A percentile compares a stretch with the other conserved stretches of the same genome.
These are phyloP conservation scores for Tetrahymena malaccensis DNA, from an alignment of 73 alveolate species.

Conservation along the genomic window DNA sequence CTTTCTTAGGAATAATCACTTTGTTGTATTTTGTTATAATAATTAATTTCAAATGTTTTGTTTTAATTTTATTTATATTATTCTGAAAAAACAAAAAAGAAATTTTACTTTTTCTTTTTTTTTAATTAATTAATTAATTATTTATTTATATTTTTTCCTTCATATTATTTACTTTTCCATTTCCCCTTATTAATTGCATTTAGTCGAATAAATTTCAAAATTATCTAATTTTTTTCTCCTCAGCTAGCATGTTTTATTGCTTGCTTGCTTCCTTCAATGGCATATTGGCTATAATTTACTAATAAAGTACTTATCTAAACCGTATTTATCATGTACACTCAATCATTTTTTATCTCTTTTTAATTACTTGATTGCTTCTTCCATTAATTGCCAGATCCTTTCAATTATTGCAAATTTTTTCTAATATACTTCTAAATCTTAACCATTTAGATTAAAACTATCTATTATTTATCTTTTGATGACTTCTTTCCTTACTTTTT, in stretches of 20 bases:
- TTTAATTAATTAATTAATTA: not conserved
- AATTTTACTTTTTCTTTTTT: not conserved
- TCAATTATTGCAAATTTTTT: not conserved
- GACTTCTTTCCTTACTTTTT: not conserved
- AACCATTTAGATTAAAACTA: not conserved
- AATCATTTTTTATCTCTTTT: no score
- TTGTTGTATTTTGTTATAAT: not conserved
- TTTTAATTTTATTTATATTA: not conserved
- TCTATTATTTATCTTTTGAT: not conserved
- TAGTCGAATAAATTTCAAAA: not conserved
- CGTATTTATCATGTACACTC: not conserved
- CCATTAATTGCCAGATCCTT: not conserved
- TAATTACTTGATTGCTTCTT: not conserved
- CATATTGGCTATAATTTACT: not conserved
- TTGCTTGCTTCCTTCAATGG: not conserved
- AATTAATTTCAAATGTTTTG: not conserved
- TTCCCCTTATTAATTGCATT: not conserved
- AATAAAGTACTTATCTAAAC: not conserved
- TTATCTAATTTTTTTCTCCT: not conserved
- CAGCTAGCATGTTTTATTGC: not conserved
- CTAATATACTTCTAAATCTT: not conserved
- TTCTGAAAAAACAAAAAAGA: not conserved
- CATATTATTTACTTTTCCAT: not conserved
- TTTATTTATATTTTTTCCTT: not conserved
- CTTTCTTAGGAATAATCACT: not conserved